These are phyloP conservation scores for Colletotrichum graminicola DNA, from an alignment of 2,329 filamentous ascomycete species.

Conservation along the genomic window DNA sequence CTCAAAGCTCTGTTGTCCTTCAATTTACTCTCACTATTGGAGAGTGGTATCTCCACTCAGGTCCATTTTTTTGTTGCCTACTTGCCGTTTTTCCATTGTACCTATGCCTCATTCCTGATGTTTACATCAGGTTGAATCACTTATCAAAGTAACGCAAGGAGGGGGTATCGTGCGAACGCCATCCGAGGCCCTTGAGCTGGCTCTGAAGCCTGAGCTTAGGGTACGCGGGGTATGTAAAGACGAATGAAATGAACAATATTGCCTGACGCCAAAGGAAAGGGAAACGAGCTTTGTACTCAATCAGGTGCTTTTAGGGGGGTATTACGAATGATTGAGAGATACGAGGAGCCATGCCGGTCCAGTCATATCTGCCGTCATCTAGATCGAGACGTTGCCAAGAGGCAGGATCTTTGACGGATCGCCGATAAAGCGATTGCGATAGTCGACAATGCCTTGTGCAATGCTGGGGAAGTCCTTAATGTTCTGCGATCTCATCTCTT, in stretches of 20 bases:
- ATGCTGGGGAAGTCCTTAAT: conserved; percentile 76
- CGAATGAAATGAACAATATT: conserved; percentile 31
- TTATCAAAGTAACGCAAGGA: conserved; percentile 41
- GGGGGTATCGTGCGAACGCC: conserved; percentile 40
- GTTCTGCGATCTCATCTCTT: conserved; percentile 69
- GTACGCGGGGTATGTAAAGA: conserved; percentile 32
- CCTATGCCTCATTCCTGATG: conserved; percentile 33
- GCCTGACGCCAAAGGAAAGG: conserved; percentile 29
- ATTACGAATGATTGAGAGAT: conserved; percentile 25
- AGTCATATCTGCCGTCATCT: conserved; percentile 37
- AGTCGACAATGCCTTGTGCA: conserved; percentile 75
- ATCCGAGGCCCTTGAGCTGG: conserved; percentile 17
- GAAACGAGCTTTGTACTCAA: conserved; percentile 20
- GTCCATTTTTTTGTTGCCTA: conserved; percentile 33
- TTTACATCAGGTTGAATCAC: conserved; percentile 33
- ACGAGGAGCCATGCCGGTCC: not conserved
- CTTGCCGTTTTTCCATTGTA: conserved; percentile 40
- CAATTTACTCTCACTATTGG: conserved; percentile 14
- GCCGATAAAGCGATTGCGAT: conserved; percentile 72
- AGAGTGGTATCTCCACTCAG: conserved; percentile 17
- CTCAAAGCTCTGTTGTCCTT: conserved; percentile 13
- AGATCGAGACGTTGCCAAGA: conserved; percentile 62
- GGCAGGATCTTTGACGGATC: conserved; percentile 74
- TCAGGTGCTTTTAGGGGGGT: conserved; percentile 2
- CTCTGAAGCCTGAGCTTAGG: conserved; percentile 15